Evolutionary conservation across 2,329 filamentous ascomycete genomes (phyloP), one percentile per base, ranked within the genome.

Genomic region (Gaeumannomyces tritici): DNA sequence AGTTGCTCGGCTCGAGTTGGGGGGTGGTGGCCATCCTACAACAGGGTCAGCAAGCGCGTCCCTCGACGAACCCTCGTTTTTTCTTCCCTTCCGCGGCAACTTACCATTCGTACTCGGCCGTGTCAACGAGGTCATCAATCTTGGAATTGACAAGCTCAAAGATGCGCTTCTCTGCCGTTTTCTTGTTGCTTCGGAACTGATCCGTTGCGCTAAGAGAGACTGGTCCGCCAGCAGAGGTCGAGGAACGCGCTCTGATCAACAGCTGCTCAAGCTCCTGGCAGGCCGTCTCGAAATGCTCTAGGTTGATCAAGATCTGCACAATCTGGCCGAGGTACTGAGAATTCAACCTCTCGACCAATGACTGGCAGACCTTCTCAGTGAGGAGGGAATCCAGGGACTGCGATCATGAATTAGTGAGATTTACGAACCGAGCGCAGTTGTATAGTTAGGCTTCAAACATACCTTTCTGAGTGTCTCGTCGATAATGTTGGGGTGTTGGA

Each of bases 81-180:
- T 21, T 51, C 8, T 47, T 21, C 5, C 63, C 72, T 15, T 4
- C 63, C 72, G 68, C 63, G 27, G 33, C n/a, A 61, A 66, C 76
- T 62, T 76, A 87, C 89, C 95, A 99, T 73, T 98, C 91, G 72
- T 99, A 99, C 75, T 99, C 95, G 35, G 95, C 93, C 0, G 93
- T 98, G 69, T 97, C 93, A 62, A 99, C 90, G 13, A 99, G 83
- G 72, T 99, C 95, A 71, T 98, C 93, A 69, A 99, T 98, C 78
- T 99, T 99, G 63, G 90, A 96, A 76, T 99, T 98, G 66, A 99
- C 95, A 0, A 99, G 83, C 75, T 99, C 96, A 71, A 99, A 99
- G 63, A 99, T 98, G 42, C 96, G 89, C 76, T 97, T 96, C 72
- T 97, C 93, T 0, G 95, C 95, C 1, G 89, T 92, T 77, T 98